Base-by-base conservation (phyloP, 139 green algal species). In the Chlorella sp. region DNA sequence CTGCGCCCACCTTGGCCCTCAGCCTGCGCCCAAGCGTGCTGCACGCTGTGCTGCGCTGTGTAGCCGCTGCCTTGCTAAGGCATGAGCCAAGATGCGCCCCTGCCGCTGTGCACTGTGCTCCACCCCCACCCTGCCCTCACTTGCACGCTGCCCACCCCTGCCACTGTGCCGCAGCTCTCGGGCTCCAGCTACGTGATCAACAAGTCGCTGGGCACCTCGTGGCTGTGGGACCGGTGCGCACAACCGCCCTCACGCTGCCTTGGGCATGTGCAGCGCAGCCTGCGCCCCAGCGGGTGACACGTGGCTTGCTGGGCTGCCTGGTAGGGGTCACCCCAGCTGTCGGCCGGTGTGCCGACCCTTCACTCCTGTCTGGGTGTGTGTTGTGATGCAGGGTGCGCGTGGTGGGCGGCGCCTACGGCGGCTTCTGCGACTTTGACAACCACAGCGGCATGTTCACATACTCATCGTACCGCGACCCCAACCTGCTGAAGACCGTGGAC, bases 361-460 rank as follows among this genome's bases (percentile, higher is more conserved):
- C n/a, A n/a, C n/a, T n/a, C n/a, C n/a, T n/a, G n/a, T n/a, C n/a
- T n/a, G n/a, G n/a, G n/a, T n/a, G n/a, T 34, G 20, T 34, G 60
- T 3, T 38, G 14, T 3, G 4, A 5, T 62, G 7, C 84, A 81
- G 68, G 48, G 68, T 81, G 46, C 94, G 96, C 46, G 96, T 98
- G 79, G 88, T 92, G 74, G 97, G 97, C n/a, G 97, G 97, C 38
- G 97, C 97, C 1, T 99, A 99, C 84, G 97, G 97, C 73, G 97
- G 97, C 89, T 99, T 98, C 92, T 97, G 92, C 88, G 94, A 96
- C 87, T 99, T 99, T 87, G 97, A 99, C 92, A 93, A 91, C 20
- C 95, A 99, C 92, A 94, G 85, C 32, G 92, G 94, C 75, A 94
- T 98, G 92, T 98, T 99, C 90, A 95, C 89, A 8, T 99, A 95